phyloP scores from a whole-genome alignment of 1,139 yeast species.

The Lodderomyces orthopsilosis region DNA sequence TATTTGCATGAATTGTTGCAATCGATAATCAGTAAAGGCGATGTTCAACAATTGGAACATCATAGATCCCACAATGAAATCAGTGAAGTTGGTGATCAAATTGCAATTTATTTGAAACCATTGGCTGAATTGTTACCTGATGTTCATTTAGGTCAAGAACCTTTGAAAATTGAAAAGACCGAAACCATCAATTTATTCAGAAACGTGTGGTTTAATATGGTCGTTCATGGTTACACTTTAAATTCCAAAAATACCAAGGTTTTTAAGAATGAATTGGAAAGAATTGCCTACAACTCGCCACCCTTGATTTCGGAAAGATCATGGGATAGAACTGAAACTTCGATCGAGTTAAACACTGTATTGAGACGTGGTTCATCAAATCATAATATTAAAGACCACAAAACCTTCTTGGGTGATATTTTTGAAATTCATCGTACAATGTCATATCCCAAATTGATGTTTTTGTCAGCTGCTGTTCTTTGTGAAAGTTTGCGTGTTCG shows the following conservation, averaged over 20 bases:
- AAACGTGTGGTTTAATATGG: constrained; percentile 93
- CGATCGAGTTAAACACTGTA: constrained; percentile 87
- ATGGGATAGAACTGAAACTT: constrained; percentile 85
- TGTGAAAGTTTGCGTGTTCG: constrained; percentile 77
- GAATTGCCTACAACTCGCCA: constrained; percentile 86
- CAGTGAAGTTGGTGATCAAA: constrained; percentile 72
- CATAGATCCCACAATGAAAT: constrained; percentile 81
- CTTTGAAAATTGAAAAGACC: constrained; percentile 40
- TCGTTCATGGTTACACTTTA: constrained; percentile 80
- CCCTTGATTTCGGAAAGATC: constrained; percentile 88
- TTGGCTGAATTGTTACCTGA: constrained; percentile 73
- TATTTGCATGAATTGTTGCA: constrained; percentile 67
- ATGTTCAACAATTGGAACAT: constrained; percentile 73
- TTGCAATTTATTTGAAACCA: constrained; percentile 66
- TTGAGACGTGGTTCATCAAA: constrained; percentile 87
- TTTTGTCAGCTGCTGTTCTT: constrained; percentile 76
- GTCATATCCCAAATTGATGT: constrained; percentile 82
- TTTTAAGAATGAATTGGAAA: constrained; percentile 49
- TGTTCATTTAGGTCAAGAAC: constrained; percentile 38
- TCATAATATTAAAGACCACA: constrained; percentile 75
- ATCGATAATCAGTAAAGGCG: constrained; percentile 75
- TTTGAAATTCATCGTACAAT: constrained; percentile 54
- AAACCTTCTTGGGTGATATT: constrained; percentile 51
- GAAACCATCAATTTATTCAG: constrained; percentile 61
- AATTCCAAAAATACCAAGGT: constrained; percentile 54